phyloP scores from a whole-genome alignment of 495 filamentous ascomycete species.

The Acidomyces sp. region DNA sequence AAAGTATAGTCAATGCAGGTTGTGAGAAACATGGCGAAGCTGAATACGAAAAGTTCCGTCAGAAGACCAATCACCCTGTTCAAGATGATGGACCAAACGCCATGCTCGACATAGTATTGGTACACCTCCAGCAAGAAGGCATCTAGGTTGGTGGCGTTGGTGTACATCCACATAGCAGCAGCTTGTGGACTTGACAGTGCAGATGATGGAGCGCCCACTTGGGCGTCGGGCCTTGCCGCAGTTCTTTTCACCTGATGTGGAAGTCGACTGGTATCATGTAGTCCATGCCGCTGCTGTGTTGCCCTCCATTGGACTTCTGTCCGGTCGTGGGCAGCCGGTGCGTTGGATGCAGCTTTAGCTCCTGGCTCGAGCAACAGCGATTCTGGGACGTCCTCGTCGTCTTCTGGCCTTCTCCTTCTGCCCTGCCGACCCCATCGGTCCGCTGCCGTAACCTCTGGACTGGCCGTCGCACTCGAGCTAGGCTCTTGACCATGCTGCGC shows the following conservation, averaged over 20 bases:
- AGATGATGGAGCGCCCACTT: neutral
- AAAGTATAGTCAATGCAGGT: conserved; percentile 76
- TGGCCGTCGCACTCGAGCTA: conserved; percentile 2
- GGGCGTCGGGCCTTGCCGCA: neutral
- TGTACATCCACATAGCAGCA: conserved; percentile 90
- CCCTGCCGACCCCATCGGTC: conserved; percentile 3
- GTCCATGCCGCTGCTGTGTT: conserved; percentile 45
- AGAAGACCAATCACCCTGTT: conserved; percentile 56
- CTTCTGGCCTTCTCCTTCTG: conserved; percentile 33
- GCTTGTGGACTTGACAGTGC: conserved; percentile 48
- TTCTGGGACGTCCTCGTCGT: conserved; percentile 81
- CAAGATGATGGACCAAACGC: conserved; percentile 80
- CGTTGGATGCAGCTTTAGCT: conserved; percentile 13
- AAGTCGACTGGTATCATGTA: conserved; percentile 32
- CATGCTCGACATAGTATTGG: conserved; percentile 70
- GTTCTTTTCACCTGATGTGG: too few relatives aligned
- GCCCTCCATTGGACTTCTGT: conserved; percentile 54
- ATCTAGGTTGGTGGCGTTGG: conserved; percentile 83
- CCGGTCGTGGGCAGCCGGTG: conserved; percentile 36
- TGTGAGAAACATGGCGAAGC: conserved; percentile 71
- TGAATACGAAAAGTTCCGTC: conserved; percentile 69
- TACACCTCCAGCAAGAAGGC: conserved; percentile 86
- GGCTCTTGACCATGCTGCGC: neutral
- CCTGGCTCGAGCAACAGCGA: conserved; percentile 65
- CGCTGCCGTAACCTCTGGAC: conserved; percentile 5